phyloP scores from a whole-genome alignment of 306 rosid species.

The Prunus dulcis region DNA sequence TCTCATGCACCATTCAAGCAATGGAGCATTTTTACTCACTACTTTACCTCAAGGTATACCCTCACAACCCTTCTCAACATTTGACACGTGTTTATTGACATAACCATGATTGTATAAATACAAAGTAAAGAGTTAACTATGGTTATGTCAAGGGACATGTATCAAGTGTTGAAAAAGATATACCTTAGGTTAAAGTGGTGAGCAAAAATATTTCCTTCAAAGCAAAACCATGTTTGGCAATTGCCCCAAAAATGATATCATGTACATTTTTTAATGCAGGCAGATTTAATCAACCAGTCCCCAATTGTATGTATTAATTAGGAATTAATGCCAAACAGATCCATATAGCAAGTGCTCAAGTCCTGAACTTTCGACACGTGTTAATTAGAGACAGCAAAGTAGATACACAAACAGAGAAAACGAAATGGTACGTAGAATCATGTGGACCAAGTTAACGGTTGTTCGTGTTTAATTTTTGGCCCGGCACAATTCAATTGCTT shows the following conservation, averaged over 20 bases:
- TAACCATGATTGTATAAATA: no score
- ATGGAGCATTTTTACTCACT: background rate
- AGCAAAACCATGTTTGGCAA: background rate
- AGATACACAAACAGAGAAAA: background rate
- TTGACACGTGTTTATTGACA: no score
- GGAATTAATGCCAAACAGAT: background rate
- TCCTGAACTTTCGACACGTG: background rate
- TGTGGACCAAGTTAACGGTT: background rate
- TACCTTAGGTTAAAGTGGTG: no score
- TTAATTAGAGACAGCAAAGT: background rate
- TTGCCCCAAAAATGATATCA: background rate
- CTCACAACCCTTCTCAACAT: no score
- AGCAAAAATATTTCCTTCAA: background rate
- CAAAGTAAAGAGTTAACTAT: no score
- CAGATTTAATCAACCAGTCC: background rate
- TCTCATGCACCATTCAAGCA: background rate
- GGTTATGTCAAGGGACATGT: no score
- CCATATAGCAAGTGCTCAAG: background rate
- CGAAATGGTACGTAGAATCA: background rate
- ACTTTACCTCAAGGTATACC: no score
- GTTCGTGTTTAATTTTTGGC: background rate
- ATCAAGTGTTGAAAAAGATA: no score
- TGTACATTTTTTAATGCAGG: no score
- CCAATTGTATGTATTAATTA: background rate
- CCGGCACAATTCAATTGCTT: background rate